These are phyloP conservation scores for Senna tora DNA, from an alignment of 306 rosid species.

Conservation along the genomic window DNA sequence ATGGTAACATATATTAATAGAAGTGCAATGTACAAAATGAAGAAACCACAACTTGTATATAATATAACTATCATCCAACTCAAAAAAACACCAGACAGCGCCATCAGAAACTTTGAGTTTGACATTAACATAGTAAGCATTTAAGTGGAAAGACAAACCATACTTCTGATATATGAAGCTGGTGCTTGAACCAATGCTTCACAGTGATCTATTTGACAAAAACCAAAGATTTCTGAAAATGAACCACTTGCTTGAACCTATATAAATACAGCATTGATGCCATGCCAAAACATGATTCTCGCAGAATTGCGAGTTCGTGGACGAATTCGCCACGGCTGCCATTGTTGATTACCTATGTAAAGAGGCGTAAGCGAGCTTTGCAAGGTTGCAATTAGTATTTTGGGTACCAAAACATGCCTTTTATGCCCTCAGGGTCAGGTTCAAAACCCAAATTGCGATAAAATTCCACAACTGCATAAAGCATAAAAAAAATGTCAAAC, in stretches of 20 bases:
- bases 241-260: conserved; percentile 27
- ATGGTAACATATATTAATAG: too few species aligned
- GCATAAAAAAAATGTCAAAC: conserved; percentile 27
- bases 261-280: conserved; percentile 34
- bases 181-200: conserved; percentile 27
- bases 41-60: neutral
- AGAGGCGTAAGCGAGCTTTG: conserved; percentile 30
- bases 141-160: neutral
- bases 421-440: conserved; percentile 95
- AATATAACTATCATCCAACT: neutral
- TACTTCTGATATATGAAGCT: neutral
- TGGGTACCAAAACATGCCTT: conserved; percentile 99
- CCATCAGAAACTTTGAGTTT: neutral
- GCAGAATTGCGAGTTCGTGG: conserved; percentile 18
- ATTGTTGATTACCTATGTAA: conserved; percentile 18
- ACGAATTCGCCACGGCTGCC: conserved; percentile 19
- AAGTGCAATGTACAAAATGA: neutral
- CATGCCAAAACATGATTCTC: conserved; percentile 21
- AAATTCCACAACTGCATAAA: conserved; percentile 84
- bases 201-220: conserved; percentile 22
- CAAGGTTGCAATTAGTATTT: conserved; percentile 44
- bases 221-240: neutral
- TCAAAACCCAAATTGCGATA: conserved; percentile 90
- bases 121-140: neutral
- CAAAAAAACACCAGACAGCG: neutral